phyloP scores from a whole-genome alignment of 1,139 yeast genomes.

The Eremothecium cymbalariae region DNA sequence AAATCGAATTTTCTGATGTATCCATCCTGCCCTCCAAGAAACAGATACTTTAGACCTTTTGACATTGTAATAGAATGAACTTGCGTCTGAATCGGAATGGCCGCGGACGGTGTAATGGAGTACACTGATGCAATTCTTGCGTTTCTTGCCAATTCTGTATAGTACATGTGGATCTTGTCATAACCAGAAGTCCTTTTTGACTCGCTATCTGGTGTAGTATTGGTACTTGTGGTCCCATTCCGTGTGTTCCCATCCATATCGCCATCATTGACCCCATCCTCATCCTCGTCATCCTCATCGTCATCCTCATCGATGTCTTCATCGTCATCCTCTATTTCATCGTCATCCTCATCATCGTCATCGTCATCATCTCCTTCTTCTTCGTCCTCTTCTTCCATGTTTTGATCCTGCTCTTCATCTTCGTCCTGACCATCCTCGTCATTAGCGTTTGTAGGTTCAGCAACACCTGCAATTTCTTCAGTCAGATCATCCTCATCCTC shows the following conservation, averaged over 20 bases:
- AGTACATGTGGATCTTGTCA: slow-evolving; percentile 29
- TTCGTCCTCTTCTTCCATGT: slow-evolving; percentile 14
- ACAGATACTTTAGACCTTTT: slow-evolving; percentile 76
- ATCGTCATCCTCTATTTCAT: slow-evolving; percentile 14
- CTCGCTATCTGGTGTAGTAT: slow-evolving; percentile 19
- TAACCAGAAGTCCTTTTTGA: slow-evolving; percentile 23
- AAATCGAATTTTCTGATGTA: slow-evolving; percentile 85
- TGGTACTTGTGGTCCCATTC: slow-evolving; percentile 6
- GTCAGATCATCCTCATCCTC: slow-evolving; percentile 29
- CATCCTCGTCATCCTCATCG: slow-evolving; percentile 15
- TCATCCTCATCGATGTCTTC: slow-evolving; percentile 14
- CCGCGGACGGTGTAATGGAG: slow-evolving; percentile 60
- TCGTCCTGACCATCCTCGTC: slow-evolving; percentile 14
- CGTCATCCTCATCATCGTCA: slow-evolving; percentile 14
- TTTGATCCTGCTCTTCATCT: slow-evolving; percentile 19
- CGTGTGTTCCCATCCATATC: slow-evolving; percentile 15
- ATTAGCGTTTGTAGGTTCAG: slow-evolving; percentile 18
- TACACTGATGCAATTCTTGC: slow-evolving; percentile 43
- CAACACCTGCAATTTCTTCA: slow-evolving; percentile 18
- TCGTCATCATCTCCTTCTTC: slow-evolving; percentile 15
- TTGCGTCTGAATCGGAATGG: slow-evolving; percentile 61
- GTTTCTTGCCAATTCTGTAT: slow-evolving; percentile 37
- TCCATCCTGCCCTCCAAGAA: slow-evolving; percentile 97
- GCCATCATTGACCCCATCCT: slow-evolving; percentile 13
- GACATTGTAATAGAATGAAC: slow-evolving; percentile 75